Conservation (phyloP, 2,329 filamentous ascomycete genomes). For the Metarhizium brunneum region DNA sequence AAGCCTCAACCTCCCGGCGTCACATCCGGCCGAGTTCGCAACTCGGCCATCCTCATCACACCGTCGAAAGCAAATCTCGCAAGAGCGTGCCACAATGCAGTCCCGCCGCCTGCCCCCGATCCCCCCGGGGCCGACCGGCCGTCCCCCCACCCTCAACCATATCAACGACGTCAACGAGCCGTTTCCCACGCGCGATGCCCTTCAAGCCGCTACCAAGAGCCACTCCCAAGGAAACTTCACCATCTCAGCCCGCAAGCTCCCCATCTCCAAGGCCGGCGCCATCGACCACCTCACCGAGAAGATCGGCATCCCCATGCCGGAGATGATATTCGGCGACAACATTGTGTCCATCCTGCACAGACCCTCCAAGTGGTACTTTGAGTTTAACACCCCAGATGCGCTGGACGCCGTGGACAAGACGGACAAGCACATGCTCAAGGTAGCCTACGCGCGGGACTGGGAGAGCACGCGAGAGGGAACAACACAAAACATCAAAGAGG, state of each 20-base stretch:
- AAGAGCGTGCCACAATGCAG: not conserved
- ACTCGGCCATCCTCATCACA: not conserved
- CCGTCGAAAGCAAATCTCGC: not conserved
- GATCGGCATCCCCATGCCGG: constrained; percentile 79
- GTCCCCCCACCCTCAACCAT: constrained; percentile 26
- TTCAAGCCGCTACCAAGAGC: constrained; percentile 44
- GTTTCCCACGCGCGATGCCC: constrained; percentile 41
- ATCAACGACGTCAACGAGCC: constrained; percentile 36
- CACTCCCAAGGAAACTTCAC: constrained; percentile 58
- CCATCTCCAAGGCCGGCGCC: constrained; percentile 84
- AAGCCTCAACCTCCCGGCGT: not conserved
- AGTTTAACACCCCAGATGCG: constrained; percentile 79
- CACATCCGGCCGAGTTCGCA: not conserved
- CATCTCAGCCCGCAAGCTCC: constrained; percentile 78
- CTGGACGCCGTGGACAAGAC: constrained; percentile 93
- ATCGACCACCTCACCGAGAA: constrained; percentile 77
- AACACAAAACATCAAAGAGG: constrained; percentile 80
- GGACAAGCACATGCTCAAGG: constrained; percentile 79
- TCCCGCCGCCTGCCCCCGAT: not conserved
- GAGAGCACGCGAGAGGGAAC: constrained; percentile 58
- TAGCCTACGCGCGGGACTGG: constrained; percentile 89
- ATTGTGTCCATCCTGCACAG: constrained; percentile 64
- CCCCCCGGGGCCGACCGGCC: not conserved
- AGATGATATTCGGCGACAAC: constrained; percentile 99
- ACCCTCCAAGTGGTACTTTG: constrained; percentile 66